Evolutionary conservation across 331 rosid genomes (phyloP).

Genomic region (Ulmus americana): DNA sequence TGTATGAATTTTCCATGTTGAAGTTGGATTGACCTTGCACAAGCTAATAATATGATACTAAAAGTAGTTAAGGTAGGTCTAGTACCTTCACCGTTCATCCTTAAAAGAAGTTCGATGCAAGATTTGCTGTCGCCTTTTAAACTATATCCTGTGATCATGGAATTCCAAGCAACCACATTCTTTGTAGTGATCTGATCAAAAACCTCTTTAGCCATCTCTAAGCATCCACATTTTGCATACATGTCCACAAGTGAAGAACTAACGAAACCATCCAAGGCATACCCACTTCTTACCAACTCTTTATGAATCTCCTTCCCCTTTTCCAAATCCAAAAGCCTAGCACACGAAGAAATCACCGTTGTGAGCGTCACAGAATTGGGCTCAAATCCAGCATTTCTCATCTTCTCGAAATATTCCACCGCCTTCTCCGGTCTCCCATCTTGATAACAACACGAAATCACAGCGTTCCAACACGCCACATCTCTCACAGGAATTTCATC

Average conservation of each 20-base stretch:
- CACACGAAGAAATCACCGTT: slow-evolving; percentile 50
- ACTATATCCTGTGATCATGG: slow-evolving; percentile 57
- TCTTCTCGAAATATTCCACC: slow-evolving; percentile 39
- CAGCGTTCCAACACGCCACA: slow-evolving; percentile 74
- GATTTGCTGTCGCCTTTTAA: slow-evolving; percentile 58
- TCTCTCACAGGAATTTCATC: slow-evolving; percentile 69
- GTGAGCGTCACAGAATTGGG: slow-evolving; percentile 57
- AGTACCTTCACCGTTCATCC: slow-evolving; percentile 52
- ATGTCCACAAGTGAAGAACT: slow-evolving; percentile 69
- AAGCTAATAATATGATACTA: slow-evolving; percentile 52
- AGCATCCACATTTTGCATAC: slow-evolving; percentile 75
- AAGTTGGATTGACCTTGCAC: slow-evolving; percentile 49
- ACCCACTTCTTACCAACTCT: slow-evolving; percentile 36
- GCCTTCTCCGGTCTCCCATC: slow-evolving; percentile 49
- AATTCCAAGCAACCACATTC: slow-evolving; percentile 71
- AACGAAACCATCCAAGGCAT: slow-evolving; percentile 40
- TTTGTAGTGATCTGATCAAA: slow-evolving; percentile 58
- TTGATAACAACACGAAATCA: slow-evolving; percentile 68
- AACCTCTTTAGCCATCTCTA: slow-evolving; percentile 55
- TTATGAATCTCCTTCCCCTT: slow-evolving; percentile 59
- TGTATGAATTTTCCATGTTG: slow-evolving; percentile 61
- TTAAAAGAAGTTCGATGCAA: slow-evolving; percentile 51
- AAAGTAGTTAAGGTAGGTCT: slow-evolving; percentile 61
- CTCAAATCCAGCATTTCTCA: slow-evolving; percentile 52
- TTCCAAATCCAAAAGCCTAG: slow-evolving; percentile 62